Conservation (phyloP, 2,329 filamentous ascomycete genomes). For the Podosphaera leucotricha region DNA sequence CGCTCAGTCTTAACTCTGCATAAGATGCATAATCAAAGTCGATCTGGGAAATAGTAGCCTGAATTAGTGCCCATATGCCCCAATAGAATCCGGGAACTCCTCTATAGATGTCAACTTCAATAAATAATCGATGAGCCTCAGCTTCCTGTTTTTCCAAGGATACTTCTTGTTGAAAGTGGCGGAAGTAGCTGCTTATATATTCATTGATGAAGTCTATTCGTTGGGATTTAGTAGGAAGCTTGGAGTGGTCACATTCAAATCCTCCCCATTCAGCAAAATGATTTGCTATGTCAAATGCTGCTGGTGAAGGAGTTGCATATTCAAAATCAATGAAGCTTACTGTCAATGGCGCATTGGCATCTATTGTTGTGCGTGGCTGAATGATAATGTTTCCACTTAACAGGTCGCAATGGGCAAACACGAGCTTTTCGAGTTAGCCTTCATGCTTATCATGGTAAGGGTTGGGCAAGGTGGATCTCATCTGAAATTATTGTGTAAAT, state of each 20-base stretch:
- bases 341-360: constrained; percentile 20
- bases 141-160: constrained; percentile 25
- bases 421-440: constrained; percentile 29
- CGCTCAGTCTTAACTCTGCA: constrained; percentile 61
- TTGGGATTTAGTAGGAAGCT: constrained; percentile 54
- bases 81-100: constrained; percentile 75
- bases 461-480: not conserved
- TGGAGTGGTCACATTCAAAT: constrained; percentile 77
- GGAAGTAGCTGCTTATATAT: constrained; percentile 56
- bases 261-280: constrained; percentile 98
- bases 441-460: constrained; percentile 1
- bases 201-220: constrained; percentile 61
- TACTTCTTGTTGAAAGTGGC: constrained; percentile 21
- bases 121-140: constrained; percentile 44
- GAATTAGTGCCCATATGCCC: constrained; percentile 92
- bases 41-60: constrained; percentile 81
- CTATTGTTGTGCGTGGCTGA: constrained; percentile 23
- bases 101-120: constrained; percentile 68
- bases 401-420: constrained; percentile 90
- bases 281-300: constrained; percentile 90
- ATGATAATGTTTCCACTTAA: constrained; percentile 94
- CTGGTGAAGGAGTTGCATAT: constrained; percentile 82
- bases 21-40: constrained; percentile 93
- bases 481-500: not conserved
- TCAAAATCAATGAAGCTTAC: constrained; percentile 96